phyloP scores from a whole-genome alignment of 2,329 filamentous ascomycete species.

The Grosmannia clavigera region DNA sequence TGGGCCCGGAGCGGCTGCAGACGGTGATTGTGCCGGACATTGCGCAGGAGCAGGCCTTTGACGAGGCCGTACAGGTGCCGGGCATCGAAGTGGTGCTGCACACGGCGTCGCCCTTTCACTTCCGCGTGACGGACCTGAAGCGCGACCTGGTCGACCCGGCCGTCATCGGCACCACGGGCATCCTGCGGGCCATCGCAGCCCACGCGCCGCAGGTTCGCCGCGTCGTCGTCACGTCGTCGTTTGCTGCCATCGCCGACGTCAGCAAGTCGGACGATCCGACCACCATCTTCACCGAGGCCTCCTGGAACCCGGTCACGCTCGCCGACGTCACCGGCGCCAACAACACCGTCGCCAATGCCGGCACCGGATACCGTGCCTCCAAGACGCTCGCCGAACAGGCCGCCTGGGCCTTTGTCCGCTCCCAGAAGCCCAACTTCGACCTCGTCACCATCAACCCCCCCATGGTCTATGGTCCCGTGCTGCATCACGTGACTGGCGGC shows the following conservation, averaged over 20 bases:
- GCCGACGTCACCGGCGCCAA: constrained; percentile 22
- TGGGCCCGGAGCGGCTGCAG: constrained; percentile 29
- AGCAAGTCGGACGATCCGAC: constrained; percentile 23
- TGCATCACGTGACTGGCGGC: constrained; percentile 31
- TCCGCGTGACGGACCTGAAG: constrained; percentile 35
- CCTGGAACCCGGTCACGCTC: constrained; percentile 36
- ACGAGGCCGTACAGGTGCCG: constrained; percentile 41
- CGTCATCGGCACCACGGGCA: constrained; percentile 49
- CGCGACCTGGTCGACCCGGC: constrained; percentile 46
- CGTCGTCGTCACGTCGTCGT: constrained; percentile 51
- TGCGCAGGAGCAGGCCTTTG: constrained; percentile 60
- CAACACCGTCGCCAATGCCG: constrained; percentile 12
- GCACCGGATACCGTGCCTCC: constrained; percentile 35
- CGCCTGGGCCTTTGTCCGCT: constrained; percentile 37
- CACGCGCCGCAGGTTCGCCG: constrained; percentile 50
- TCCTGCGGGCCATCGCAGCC: constrained; percentile 57
- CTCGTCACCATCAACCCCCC: constrained; percentile 43
- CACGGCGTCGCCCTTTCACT: constrained; percentile 49
- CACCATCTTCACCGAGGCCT: constrained; percentile 27
- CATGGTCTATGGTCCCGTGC: constrained; percentile 40
- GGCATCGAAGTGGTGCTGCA: constrained; percentile 45
- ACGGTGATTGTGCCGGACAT: constrained; percentile 64
- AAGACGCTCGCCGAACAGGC: constrained; percentile 41
- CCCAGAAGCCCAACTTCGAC: constrained; percentile 32
- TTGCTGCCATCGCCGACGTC: constrained; percentile 37